Percentiles rank a stretch among this genome's conserved stretches.
Evolutionary conservation across 2,329 filamentous ascomycete genomes (phyloP).

Genomic region (Knufia petricola): DNA sequence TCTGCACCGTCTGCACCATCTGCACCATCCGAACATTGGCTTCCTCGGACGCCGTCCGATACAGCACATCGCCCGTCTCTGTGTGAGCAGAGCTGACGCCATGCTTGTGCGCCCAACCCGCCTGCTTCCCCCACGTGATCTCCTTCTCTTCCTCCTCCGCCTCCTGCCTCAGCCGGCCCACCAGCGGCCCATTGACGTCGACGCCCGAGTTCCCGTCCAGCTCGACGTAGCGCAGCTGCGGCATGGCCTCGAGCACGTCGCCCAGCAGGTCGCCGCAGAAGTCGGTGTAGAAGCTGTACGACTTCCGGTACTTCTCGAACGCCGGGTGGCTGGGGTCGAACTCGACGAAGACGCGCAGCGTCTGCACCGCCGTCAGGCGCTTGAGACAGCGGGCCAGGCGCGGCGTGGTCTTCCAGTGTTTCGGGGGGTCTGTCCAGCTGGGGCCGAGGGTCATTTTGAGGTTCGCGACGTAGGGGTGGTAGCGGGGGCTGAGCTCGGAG

Average conservation of each 20-base stretch:
- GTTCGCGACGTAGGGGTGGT: slow-evolving; percentile 43
- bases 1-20: no score
- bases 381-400: slow-evolving; percentile 33
- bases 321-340: slow-evolving; percentile 44
- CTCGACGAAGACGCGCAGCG: slow-evolving; percentile 49
- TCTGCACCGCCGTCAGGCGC: slow-evolving; percentile 30
- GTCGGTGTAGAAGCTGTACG: slow-evolving; percentile 47
- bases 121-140: slow-evolving; percentile 32
- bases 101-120: slow-evolving; percentile 27
- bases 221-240: slow-evolving; percentile 38
- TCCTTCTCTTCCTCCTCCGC: slow-evolving; percentile 26
- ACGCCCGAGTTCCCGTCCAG: slow-evolving; percentile 50
- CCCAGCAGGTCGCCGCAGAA: slow-evolving; percentile 44
- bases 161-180: slow-evolving; percentile 38
- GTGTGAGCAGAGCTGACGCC: no score
- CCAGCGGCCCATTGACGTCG: slow-evolving; percentile 40
- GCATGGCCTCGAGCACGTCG: slow-evolving; percentile 41
- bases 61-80: background rate
- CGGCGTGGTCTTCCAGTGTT: slow-evolving; percentile 43
- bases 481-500: slow-evolving; percentile 40
- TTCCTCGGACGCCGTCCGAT: background rate
- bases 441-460: slow-evolving; percentile 50
- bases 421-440: slow-evolving; percentile 49
- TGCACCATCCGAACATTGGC: background rate
- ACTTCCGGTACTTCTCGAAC: slow-evolving; percentile 49